Base-by-base conservation (phyloP, 1,284 basidiomycete genomes). In the Quambalaria eucalypti region DNA sequence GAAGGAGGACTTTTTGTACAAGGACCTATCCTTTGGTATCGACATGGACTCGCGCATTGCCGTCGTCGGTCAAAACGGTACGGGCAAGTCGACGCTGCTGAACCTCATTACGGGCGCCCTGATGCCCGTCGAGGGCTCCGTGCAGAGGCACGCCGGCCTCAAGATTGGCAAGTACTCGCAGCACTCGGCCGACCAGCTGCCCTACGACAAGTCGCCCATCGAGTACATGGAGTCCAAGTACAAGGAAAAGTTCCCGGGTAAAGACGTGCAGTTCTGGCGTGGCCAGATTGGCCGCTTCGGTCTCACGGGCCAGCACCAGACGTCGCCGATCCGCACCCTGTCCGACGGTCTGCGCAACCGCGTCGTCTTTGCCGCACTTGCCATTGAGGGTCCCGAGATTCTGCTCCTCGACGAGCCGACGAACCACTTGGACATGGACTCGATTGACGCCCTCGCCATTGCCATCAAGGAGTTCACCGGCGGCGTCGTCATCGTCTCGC, bases 391-490 rank as follows among this genome's bases (percentile, higher is more conserved):
- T 51, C 78, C 78, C 29, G 76, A 79, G 56, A 66, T 79, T 48
- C 59, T 79, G 46, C 63, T 79, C 38, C 70, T 78, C 31, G 78
- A 78, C 56, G 75, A 75, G 59, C 90, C 90, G 42, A 93, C 90
- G 30, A 93, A 92, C 77, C 90, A 93, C 77, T 63, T 77, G 81
- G 90, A 93, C 76, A 91, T 92, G 87, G 84, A 82, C 57, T 93
- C 90, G 19, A 97, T 97, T 76, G 92, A 97, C 76, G 91, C 95
- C 3, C 82, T 98, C 44, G 93, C 92, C 4, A 77, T 78, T 29
- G 92, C 93, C 50, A 97, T 98, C 81, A 95, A 95, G 79, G 88
- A 88, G 75, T 98, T 91, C 76, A 87, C 90, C 74, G 93, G 95
- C 60, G 93, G 93, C 76, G 95, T 97, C 50, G 93, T 75, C 25